Conservation (phyloP, 495 filamentous ascomycete genomes). For the Schizothecium vesticola region DNA sequence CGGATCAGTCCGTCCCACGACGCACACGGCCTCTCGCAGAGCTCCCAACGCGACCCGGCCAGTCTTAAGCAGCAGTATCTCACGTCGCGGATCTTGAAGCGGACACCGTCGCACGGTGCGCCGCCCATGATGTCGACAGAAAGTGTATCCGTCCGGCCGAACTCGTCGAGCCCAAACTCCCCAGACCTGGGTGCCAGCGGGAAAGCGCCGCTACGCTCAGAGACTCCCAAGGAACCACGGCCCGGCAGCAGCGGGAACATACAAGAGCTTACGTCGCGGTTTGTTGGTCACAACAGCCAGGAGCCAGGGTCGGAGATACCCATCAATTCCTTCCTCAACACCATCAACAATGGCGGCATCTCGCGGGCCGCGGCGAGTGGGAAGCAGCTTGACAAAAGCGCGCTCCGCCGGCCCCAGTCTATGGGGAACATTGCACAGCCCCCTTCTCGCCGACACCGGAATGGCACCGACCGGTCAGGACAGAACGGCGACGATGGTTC, state of each 20-base stretch:
- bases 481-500: conserved; percentile 9
- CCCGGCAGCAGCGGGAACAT: conserved; percentile 41
- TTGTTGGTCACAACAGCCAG: conserved; percentile 40
- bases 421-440: conserved; percentile 22
- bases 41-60: conserved; percentile 24
- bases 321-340: conserved; percentile 25
- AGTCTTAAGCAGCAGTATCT: conserved; percentile 43
- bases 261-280: conserved; percentile 47
- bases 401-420: conserved; percentile 24
- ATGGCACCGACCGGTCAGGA: neutral
- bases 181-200: conserved; percentile 20
- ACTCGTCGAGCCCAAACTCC: conserved; percentile 35
- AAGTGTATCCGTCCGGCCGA: conserved; percentile 43
- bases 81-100: conserved; percentile 54
- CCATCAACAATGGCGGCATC: conserved; percentile 13
- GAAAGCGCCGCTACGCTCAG: conserved; percentile 20
- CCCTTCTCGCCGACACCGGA: neutral
- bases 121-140: conserved; percentile 56
- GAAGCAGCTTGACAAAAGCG: conserved; percentile 6
- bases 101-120: conserved; percentile 49
- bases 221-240: conserved; percentile 21
- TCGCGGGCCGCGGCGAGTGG: conserved; percentile 12
- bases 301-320: conserved; percentile 29
- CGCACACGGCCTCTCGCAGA: conserved; percentile 6
- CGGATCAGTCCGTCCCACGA: conserved; percentile 8